A percentile compares a stretch with the other conserved stretches of the same genome.
These are phyloP conservation scores for Turnera subulata DNA, from an alignment of 345 rosid genomes.

Conservation along the genomic window DNA sequence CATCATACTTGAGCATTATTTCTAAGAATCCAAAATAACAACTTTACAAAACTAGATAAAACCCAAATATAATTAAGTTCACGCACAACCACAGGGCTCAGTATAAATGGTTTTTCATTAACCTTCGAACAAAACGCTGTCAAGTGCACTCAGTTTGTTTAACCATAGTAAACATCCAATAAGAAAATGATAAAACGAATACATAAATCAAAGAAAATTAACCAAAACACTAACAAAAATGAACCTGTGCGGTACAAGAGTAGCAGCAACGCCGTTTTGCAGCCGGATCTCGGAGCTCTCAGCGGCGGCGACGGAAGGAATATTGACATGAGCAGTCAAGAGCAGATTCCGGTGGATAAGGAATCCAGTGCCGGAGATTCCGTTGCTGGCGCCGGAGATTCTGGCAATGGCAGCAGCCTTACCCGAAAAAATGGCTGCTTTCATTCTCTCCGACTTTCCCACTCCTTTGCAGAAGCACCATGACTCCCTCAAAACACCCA, in stretches of 20 bases:
- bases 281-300: constrained; percentile 77
- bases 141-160: too few relatives aligned
- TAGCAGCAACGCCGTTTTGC: constrained; percentile 63
- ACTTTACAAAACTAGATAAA: too few relatives aligned
- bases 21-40: too few relatives aligned
- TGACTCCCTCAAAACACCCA: constrained; percentile 70
- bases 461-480: constrained; percentile 96
- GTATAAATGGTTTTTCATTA: too few relatives aligned
- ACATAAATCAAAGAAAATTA: neutral
- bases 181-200: neutral
- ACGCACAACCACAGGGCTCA: neutral
- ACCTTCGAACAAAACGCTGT: too few relatives aligned
- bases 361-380: constrained; percentile 58
- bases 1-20: too few relatives aligned
- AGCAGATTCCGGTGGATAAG: constrained; percentile 87
- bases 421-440: constrained; percentile 62
- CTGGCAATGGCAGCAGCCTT: constrained; percentile 56
- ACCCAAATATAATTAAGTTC: too few relatives aligned
- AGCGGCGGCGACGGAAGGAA: constrained; percentile 75
- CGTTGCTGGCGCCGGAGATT: constrained; percentile 45
- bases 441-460: constrained; percentile 80
- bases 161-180: neutral
- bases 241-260: constrained; percentile 78
- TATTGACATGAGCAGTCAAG: constrained; percentile 71
- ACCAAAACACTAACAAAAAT: too few relatives aligned